These are phyloP conservation scores for Tylopilus subfusipes DNA, from an alignment of 768 basidiomycete genomes.

Conservation along the genomic window DNA sequence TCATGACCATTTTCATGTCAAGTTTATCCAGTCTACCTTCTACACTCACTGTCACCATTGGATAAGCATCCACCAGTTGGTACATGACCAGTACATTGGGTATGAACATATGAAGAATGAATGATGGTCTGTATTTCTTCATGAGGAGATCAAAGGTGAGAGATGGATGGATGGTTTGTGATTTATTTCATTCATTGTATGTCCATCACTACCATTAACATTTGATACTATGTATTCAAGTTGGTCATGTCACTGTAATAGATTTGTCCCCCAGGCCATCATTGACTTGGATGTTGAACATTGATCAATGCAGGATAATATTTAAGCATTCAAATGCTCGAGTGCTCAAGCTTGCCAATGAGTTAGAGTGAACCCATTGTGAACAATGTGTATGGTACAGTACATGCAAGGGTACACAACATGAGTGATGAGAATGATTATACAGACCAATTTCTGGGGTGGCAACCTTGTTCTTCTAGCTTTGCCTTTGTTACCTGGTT, in stretches of 20 bases:
- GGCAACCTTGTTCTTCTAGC: background rate
- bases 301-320: no score
- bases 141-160: background rate
- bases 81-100: background rate
- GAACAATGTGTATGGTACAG: no score
- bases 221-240: background rate
- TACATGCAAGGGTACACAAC: no score
- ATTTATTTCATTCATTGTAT: no score
- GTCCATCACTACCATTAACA: background rate
- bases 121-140: background rate
- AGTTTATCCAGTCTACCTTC: background rate
- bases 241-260: no score
- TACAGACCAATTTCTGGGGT: no score
- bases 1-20: background rate
- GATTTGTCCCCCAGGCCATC: no score
- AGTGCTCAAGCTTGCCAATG: no score
- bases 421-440: background rate
- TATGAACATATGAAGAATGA: background rate
- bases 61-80: background rate
- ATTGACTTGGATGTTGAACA: no score
- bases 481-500: constrained; percentile 12
- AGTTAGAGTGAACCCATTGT: no score
- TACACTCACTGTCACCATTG: background rate
- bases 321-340: no score
- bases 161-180: background rate